Percentiles rank a stretch among this genome's conserved stretches.
phyloP scores from a whole-genome alignment of 2,329 filamentous ascomycete species.

The Microthyrium microscopicum region DNA sequence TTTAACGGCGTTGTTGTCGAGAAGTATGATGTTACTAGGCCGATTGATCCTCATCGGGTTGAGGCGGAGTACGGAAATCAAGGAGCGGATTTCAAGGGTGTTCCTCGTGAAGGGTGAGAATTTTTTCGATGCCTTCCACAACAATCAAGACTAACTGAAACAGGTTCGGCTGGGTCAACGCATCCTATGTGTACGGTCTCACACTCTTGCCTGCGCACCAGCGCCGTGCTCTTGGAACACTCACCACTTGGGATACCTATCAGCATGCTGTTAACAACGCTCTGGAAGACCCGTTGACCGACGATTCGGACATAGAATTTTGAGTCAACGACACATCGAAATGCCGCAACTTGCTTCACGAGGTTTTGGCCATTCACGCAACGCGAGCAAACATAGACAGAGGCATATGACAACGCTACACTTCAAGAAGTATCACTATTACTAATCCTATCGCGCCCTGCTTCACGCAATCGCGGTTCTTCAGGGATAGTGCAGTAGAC shows the following conservation, averaged over 20 bases:
- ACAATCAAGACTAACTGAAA: neutral
- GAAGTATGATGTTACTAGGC: constrained; percentile 92
- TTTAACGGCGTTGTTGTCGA: constrained; percentile 97
- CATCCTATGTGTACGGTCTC: constrained; percentile 87
- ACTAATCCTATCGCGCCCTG: no score
- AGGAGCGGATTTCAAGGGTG: constrained; percentile 85
- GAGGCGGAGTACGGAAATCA: constrained; percentile 98
- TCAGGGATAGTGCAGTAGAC: no score
- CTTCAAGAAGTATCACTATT: no score
- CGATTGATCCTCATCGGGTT: constrained; percentile 80
- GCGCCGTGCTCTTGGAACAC: constrained; percentile 69
- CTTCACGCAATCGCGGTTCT: no score
- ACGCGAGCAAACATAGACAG: no score
- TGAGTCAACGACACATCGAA: no score
- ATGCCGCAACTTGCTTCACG: no score
- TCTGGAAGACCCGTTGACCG: no score
- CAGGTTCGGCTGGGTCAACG: constrained; percentile 98
- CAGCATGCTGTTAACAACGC: no score
- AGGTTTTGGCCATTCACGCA: no score
- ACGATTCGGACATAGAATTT: no score
- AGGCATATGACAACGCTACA: no score
- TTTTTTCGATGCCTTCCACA: neutral
- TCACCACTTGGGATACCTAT: constrained; percentile 77
- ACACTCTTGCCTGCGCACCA: constrained; percentile 80
- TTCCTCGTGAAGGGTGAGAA: constrained; percentile 85